Conservation (phyloP, 345 rosid genomes). For the Arabidopsis thaliana region TAIR10.1 NC_003074.8:9936501-9937000, state of each 20-base stretch:
- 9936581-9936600: too few species aligned
- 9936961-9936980: slow-evolving; percentile 52
- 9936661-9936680: background rate
- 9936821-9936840: slow-evolving; percentile 48
- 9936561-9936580: too few species aligned
- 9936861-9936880: slow-evolving; percentile 34
- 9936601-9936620: too few species aligned
- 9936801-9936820: slow-evolving; percentile 10
- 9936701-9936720: background rate
- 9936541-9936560: too few species aligned
- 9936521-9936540: too few species aligned
- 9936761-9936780: slow-evolving; percentile 31
- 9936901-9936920: background rate
- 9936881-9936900: background rate
- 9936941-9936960: slow-evolving; percentile 55
- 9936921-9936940: slow-evolving; percentile 34
- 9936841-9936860: slow-evolving; percentile 43
- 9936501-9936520: too few species aligned
- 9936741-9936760: slow-evolving; percentile 25
- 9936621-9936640: too few species aligned
- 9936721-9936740: slow-evolving; percentile 6
- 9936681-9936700: background rate
- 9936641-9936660: background rate
- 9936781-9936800: slow-evolving; percentile 54
- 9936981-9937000: slow-evolving; percentile 62